Conservation (phyloP, 2,329 filamentous ascomycete species). For the Alternaria sp. region DNA sequence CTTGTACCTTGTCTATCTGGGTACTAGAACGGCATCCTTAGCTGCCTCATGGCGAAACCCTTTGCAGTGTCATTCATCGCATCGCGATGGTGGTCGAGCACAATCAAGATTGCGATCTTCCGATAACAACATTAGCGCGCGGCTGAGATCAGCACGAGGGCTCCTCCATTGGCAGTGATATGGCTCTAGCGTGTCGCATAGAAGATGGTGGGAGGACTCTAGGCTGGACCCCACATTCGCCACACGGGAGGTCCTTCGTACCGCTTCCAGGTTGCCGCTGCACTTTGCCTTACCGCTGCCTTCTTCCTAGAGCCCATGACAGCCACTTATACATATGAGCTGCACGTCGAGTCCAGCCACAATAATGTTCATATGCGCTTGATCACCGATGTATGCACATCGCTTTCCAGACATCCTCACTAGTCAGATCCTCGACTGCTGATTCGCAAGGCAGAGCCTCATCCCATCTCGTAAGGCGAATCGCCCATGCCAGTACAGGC, state of each 20-base stretch:
- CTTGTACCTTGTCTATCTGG: too few species aligned
- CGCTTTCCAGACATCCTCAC: not conserved
- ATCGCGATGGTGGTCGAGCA: too few species aligned
- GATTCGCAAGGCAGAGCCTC: not conserved
- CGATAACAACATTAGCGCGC: not conserved
- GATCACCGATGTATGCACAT: not conserved
- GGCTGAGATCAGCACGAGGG: too few species aligned
- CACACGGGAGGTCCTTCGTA: not conserved
- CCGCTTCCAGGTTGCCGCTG: not conserved
- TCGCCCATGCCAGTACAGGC: too few species aligned
- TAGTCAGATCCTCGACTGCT: not conserved
- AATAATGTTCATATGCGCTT: not conserved
- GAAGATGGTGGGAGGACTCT: not conserved
- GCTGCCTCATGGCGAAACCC: too few species aligned
- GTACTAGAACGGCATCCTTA: too few species aligned
- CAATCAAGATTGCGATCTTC: too few species aligned
- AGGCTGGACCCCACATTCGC: not conserved
- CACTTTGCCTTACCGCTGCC: conserved; percentile 5
- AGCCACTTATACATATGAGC: not conserved
- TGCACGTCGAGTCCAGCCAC: not conserved
- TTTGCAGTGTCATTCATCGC: too few species aligned
- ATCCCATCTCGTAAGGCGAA: not conserved
- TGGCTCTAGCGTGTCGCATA: not conserved
- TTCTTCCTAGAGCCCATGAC: not conserved
- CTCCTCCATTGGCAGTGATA: too few species aligned